Conservation (phyloP, 192 early-diverging fungal genomes). For the Spinellus fusiger region DNA sequence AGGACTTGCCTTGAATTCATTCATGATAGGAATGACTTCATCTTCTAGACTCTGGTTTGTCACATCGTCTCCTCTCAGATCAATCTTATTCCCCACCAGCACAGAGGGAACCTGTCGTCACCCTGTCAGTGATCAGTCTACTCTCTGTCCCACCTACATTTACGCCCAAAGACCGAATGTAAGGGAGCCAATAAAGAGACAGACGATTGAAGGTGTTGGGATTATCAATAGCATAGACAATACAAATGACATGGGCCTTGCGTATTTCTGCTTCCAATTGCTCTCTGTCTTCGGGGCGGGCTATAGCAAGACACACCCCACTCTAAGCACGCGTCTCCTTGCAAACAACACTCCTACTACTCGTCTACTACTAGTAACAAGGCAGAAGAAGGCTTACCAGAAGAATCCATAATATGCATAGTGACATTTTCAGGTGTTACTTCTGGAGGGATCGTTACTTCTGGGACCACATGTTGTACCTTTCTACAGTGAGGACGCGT, state of each 20-base stretch:
- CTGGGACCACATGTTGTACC: constrained; percentile 98
- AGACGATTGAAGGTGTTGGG: constrained; percentile 81
- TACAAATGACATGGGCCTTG: constrained; percentile 97
- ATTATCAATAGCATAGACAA: constrained; percentile 91
- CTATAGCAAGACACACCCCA: constrained; percentile 30
- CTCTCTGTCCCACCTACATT: constrained; percentile 52
- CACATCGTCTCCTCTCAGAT: constrained; percentile 77
- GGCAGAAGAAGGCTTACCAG: no score
- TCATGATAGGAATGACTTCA: constrained; percentile 97
- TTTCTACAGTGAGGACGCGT: constrained; percentile 18
- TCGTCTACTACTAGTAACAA: no score
- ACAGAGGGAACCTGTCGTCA: constrained; percentile 76
- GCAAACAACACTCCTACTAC: no score
- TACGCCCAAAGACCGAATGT: constrained; percentile 84
- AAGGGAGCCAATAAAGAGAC: constrained; percentile 88
- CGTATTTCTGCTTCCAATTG: constrained; percentile 89
- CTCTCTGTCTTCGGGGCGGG: constrained; percentile 82
- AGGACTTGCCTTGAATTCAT: constrained; percentile 92
- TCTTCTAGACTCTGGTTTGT: constrained; percentile 85
- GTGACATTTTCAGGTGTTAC: constrained; percentile 95
- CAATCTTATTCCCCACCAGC: constrained; percentile 90
- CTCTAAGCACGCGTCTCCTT: no score
- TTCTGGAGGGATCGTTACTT: constrained; percentile 99
- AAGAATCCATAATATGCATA: constrained; percentile 96
- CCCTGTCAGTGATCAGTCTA: background rate